phyloP scores from a whole-genome alignment of 208 protist genomes.

The Histomonas meleagridis region DNA sequence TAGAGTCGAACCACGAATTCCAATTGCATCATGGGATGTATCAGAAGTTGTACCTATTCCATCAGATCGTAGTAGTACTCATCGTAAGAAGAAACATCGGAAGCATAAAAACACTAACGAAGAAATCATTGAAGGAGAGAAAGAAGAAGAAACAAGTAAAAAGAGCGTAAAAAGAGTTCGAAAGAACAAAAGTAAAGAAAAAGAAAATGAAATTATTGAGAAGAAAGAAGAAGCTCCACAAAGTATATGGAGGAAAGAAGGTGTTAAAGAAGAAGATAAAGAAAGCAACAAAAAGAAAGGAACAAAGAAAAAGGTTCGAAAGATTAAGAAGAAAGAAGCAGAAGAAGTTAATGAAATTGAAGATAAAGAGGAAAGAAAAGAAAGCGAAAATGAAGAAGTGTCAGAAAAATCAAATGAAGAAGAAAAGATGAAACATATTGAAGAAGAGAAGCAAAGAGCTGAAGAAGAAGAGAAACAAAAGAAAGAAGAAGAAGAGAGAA shows the following conservation, averaged over 20 bases:
- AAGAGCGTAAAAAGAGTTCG: neutral
- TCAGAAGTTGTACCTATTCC: neutral
- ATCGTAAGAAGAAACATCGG: neutral
- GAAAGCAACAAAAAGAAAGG: neutral
- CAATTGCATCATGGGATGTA: neutral
- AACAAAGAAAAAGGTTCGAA: neutral
- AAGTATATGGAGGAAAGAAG: neutral
- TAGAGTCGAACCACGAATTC: neutral
- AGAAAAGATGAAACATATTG: neutral
- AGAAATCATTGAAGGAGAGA: neutral
- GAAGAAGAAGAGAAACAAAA: conserved; percentile 38
- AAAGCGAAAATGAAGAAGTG: neutral
- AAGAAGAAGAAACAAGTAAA: neutral
- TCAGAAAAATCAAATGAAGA: neutral
- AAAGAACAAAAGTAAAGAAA: neutral
- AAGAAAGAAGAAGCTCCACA: neutral
- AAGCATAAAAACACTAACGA: neutral
- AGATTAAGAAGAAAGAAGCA: neutral
- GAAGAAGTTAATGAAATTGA: conserved; percentile 19
- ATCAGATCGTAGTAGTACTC: neutral
- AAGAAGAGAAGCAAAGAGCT: neutral
- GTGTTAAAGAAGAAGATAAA: neutral
- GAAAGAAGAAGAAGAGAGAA: conserved; percentile 6
- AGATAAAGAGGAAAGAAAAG: neutral
- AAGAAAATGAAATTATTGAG: neutral